Evolutionary conservation across 1,139 yeast species (phyloP).

Genomic region (Candida glucosophila): DNA sequence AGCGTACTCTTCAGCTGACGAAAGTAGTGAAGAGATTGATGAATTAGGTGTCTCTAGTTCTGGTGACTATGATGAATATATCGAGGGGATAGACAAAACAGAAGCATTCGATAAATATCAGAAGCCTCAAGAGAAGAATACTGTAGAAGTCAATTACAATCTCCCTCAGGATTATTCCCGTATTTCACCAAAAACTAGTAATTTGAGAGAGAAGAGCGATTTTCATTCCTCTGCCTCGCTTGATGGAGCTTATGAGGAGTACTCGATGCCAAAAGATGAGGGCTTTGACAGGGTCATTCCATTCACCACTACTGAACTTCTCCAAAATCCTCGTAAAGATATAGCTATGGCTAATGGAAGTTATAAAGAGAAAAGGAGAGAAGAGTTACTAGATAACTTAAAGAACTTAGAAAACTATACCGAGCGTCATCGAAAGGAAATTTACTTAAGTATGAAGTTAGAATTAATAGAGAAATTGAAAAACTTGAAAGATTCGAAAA

Average conservation of each 20-base stretch:
- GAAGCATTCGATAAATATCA: constrained; percentile 8
- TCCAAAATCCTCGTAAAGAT: constrained; percentile 11
- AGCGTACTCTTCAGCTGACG: no score
- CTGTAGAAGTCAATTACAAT: constrained; percentile 1
- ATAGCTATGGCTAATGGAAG: constrained; percentile 16
- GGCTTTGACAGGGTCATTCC: constrained; percentile 1
- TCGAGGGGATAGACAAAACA: constrained; percentile 7
- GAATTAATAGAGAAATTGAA: constrained; percentile 18
- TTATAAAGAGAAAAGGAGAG: constrained; percentile 18
- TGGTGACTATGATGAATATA: constrained; percentile 9
- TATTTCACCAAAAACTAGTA: constrained; percentile 5
- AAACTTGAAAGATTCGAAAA: constrained; percentile 17
- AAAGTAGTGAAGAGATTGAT: no score
- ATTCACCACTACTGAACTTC: constrained; percentile 4
- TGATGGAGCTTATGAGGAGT: background rate
- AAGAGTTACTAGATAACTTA: constrained; percentile 11
- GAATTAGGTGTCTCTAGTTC: no score
- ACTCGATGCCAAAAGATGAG: background rate
- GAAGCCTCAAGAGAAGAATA: background rate
- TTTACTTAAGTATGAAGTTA: constrained; percentile 16
- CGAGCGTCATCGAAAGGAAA: constrained; percentile 10
- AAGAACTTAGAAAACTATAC: constrained; percentile 11
- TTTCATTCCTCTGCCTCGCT: constrained; percentile 1
- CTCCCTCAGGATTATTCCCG: constrained; percentile 4
- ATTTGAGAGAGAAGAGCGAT: constrained; percentile 2